phyloP scores from a whole-genome alignment of 78 protist genomes.

The Chrysochromulina tobinii region DNA sequence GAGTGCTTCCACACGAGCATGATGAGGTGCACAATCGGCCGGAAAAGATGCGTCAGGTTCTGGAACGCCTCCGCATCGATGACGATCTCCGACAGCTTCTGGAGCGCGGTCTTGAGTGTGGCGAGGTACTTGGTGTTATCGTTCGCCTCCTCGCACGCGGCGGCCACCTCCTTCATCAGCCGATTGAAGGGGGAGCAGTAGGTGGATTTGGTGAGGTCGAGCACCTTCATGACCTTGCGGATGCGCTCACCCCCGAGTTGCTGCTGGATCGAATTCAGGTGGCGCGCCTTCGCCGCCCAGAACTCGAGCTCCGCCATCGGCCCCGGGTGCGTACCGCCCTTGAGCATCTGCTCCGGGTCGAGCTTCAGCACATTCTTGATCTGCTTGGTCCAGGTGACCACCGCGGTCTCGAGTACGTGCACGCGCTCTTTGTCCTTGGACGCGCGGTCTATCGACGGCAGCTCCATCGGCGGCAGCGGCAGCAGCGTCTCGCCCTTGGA shows the following conservation, averaged over 20 bases:
- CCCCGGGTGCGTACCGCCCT: constrained; percentile 33
- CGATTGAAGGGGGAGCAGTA: constrained; percentile 52
- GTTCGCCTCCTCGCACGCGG: constrained; percentile 40
- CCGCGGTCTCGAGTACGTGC: constrained; percentile 58
- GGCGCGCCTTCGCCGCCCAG: constrained; percentile 59
- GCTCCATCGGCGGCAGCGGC: constrained; percentile 50
- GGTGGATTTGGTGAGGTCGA: constrained; percentile 33
- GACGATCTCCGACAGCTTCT: too few species aligned
- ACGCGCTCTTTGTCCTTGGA: constrained; percentile 39
- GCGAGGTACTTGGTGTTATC: constrained; percentile 43
- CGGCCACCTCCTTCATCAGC: constrained; percentile 37
- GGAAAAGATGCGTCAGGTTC: constrained; percentile 14
- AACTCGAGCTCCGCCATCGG: constrained; percentile 73
- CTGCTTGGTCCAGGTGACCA: constrained; percentile 70
- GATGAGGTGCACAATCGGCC: constrained; percentile 41
- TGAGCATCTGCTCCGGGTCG: background rate
- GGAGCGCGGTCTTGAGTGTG: constrained; percentile 28
- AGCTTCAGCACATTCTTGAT: constrained; percentile 45
- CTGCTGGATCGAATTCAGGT: constrained; percentile 38
- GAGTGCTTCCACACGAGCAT: constrained; percentile 32
- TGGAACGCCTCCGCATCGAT: background rate
- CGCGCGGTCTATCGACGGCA: background rate
- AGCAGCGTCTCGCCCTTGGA: constrained; percentile 54
- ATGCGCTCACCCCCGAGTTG: constrained; percentile 39
- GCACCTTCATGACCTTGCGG: constrained; percentile 27